A percentile compares a stretch with the other conserved stretches of the same genome.
These are phyloP conservation scores for Linnemannia zychae DNA, from an alignment of 192 early-diverging fungal genomes.

Conservation along the genomic window DNA sequence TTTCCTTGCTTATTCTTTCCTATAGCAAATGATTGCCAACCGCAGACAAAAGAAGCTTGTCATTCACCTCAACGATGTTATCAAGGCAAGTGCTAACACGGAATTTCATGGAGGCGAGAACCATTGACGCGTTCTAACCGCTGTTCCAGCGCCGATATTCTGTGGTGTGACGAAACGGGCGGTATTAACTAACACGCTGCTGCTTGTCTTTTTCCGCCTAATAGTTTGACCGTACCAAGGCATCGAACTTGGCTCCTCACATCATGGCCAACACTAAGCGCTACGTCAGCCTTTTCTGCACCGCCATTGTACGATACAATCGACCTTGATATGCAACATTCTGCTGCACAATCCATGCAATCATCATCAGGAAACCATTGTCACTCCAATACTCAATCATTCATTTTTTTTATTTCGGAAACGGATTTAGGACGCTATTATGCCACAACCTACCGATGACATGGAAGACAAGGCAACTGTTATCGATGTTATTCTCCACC, in stretches of 20 bases:
- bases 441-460: constrained; percentile 65
- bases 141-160: background rate
- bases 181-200: constrained; percentile 43
- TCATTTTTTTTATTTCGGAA: background rate
- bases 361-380: background rate
- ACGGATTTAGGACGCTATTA: constrained; percentile 44
- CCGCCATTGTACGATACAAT: constrained; percentile 70
- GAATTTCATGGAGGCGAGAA: constrained; percentile 29
- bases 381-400: background rate
- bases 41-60: constrained; percentile 70
- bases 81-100: constrained; percentile 47
- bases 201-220: background rate
- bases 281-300: constrained; percentile 85
- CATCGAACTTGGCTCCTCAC: constrained; percentile 66
- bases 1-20: background rate
- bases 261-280: constrained; percentile 90
- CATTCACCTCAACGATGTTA: constrained; percentile 79
- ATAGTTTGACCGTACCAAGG: constrained; percentile 46
- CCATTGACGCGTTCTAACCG: background rate
- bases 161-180: background rate
- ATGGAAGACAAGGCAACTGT: constrained; percentile 81
- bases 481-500: constrained; percentile 90
- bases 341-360: background rate
- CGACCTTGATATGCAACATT: background rate
- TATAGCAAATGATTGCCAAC: constrained; percentile 75